Base-by-base conservation (phyloP, 345 rosid species). In the Salix viminalis region DNA sequence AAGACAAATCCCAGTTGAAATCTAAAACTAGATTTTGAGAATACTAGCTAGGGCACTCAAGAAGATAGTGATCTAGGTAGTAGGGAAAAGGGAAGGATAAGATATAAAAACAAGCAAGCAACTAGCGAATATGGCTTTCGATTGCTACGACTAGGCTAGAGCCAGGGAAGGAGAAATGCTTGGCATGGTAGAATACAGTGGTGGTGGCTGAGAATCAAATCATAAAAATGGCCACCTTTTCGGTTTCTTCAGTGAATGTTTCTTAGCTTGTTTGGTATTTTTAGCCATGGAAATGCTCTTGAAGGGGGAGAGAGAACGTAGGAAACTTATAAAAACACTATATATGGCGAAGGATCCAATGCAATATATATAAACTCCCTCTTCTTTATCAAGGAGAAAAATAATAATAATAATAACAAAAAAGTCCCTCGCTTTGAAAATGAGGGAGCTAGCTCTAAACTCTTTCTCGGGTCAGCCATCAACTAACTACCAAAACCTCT, bases 341-440 rank as follows among this genome's bases (percentile, higher is more conserved):
- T n/a, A n/a, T n/a, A n/a, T 75, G 91, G 91, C 79, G 98, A 85
- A 86, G 98, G 98, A 93, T 91, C 98, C 98, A 74, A 93, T 84
- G 94, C 89, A 83, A 60, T 66, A 81, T 69, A 79, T 83, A 68
- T 37, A 64, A 72, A 76, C 77, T 66, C 78, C 68, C 79, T 67
- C 69, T 30, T 32, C 68, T 65, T 12, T 58, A 10, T n/a, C 15
- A 26, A 70, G 4, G 24, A 15, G 4, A 42, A 42, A 0, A 10
- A 10, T 10, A 41, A 41, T 41, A 42, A 42, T 2, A 10, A 41
- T 10, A 10, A 46, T 0, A 46, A 68, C 37, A 3, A 72, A 50
- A 75, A 76, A 73, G 85, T 76, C 75, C 14, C 41, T 9, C 16
- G 34, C 66, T 64, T 70, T 52, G 41, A 66, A 71, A 75, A 70